Evolutionary conservation across 257 asterid genomes (phyloP).

Genomic region (Lavandula angustifolia): DNA sequence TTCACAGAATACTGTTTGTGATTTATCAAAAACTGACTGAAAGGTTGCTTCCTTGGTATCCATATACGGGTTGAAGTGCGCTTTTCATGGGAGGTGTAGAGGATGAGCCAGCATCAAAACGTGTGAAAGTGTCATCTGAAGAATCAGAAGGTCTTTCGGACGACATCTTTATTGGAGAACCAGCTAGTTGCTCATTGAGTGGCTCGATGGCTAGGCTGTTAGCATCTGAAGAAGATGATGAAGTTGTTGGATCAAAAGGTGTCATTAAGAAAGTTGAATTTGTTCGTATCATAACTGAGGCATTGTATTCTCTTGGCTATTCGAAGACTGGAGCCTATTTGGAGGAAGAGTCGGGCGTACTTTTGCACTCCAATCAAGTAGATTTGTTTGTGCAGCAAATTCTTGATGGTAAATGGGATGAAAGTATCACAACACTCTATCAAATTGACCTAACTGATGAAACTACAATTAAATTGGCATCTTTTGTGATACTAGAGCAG

Average conservation of each 20-base stretch:
- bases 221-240: constrained; percentile 58
- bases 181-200: constrained; percentile 48
- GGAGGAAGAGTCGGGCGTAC: constrained; percentile 78
- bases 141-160: constrained; percentile 48
- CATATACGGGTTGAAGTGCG: constrained; percentile 71
- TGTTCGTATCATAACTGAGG: constrained; percentile 71
- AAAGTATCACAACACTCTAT: constrained; percentile 56
- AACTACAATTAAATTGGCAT: constrained; percentile 52
- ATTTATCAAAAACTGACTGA: constrained; percentile 29
- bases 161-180: constrained; percentile 47
- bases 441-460: constrained; percentile 57
- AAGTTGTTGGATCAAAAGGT: constrained; percentile 72
- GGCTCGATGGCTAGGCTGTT: constrained; percentile 66
- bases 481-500: constrained; percentile 76
- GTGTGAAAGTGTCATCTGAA: constrained; percentile 63
- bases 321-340: constrained; percentile 56
- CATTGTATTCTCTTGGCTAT: constrained; percentile 81
- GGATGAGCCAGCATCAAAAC: constrained; percentile 78
- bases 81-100: constrained; percentile 90
- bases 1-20: constrained; percentile 26
- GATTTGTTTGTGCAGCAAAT: constrained; percentile 65
- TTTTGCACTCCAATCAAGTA: constrained; percentile 55
- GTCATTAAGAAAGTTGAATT: constrained; percentile 68
- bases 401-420: constrained; percentile 83
- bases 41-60: constrained; percentile 32